Conservation (phyloP, 805 yeast genomes). For the Kuraishia floccosa region DNA sequence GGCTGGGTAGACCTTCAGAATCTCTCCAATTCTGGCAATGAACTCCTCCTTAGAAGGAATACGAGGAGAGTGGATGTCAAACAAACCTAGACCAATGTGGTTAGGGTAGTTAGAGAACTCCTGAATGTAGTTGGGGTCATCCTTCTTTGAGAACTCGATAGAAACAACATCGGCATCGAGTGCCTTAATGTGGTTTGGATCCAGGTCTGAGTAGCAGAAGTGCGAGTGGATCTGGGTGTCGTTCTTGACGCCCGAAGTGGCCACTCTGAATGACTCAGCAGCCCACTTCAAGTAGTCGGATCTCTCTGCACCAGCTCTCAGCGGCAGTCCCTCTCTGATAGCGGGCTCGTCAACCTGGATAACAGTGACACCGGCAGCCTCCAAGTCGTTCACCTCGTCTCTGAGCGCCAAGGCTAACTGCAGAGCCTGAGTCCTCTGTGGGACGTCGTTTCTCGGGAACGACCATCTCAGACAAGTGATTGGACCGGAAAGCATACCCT, state of each 20-base stretch:
- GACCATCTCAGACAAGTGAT: conserved; percentile 99
- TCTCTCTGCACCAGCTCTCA: conserved; percentile 96
- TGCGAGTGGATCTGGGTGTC: conserved; percentile 98
- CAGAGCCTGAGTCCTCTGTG: conserved; percentile 87
- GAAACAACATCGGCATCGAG: conserved; percentile 99
- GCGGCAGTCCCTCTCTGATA: conserved; percentile 99
- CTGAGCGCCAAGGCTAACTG: conserved; percentile 97
- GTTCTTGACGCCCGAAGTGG: conserved; percentile 95
- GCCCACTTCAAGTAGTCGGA: conserved; percentile 96
- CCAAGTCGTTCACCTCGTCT: conserved; percentile 97
- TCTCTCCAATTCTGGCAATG: conserved; percentile 84
- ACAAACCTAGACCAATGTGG: conserved; percentile 98
- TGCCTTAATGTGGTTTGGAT: conserved; percentile 99
- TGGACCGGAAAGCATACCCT: conserved; percentile 99
- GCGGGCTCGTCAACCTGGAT: conserved; percentile 99
- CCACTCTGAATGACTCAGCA: conserved; percentile 98
- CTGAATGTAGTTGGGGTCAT: conserved; percentile 94
- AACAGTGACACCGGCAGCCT: conserved; percentile 95
- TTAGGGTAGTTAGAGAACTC: conserved; percentile 98
- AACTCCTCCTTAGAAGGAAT: conserved; percentile 97
- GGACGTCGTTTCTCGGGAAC: conserved; percentile 98
- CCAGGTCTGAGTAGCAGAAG: conserved; percentile 99
- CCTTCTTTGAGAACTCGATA: conserved; percentile 99
- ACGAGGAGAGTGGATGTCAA: conserved; percentile 99
- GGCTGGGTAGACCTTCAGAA: conserved; percentile 95